Evolutionary conservation across 2,329 filamentous ascomycete species (phyloP).

Genomic region (Ceratocystis destructans): DNA sequence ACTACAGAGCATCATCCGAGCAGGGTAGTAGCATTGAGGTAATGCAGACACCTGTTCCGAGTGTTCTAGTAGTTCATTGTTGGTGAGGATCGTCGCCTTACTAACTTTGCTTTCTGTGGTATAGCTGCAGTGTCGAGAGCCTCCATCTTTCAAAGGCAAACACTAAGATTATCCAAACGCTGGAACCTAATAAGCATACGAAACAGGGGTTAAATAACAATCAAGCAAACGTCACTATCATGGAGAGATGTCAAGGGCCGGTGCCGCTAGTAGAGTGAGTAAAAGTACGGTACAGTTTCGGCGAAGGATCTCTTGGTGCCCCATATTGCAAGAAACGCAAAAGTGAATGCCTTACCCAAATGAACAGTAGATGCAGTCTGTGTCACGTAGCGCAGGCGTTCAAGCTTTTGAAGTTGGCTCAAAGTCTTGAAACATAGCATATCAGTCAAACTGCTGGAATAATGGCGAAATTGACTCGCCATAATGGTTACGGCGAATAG

Average conservation of each 20-base stretch:
- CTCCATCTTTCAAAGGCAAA: slow-evolving; percentile 7
- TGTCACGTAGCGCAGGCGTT: background rate
- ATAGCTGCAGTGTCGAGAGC: background rate
- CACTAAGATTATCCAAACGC: slow-evolving; percentile 7
- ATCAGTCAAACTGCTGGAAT: slow-evolving; percentile 53
- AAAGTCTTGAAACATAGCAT: background rate
- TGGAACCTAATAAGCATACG: background rate
- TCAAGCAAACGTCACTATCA: background rate
- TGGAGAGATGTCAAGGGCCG: background rate
- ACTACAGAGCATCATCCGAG: background rate
- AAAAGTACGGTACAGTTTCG: background rate
- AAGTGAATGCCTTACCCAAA: slow-evolving; percentile 12
- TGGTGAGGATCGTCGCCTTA: background rate
- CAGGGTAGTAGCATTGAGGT: background rate
- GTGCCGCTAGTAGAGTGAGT: background rate
- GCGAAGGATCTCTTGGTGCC: background rate
- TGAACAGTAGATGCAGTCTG: background rate
- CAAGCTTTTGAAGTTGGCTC: background rate
- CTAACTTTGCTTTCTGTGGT: background rate
- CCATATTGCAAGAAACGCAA: background rate
- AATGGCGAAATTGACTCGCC: slow-evolving; percentile 66
- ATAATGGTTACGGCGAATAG: slow-evolving; percentile 91
- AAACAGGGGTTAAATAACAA: background rate
- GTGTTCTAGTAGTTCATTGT: background rate
- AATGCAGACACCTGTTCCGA: background rate